Evolutionary conservation across 768 basidiomycete species (phyloP).

Genomic region (Lactifluus echinatus): DNA sequence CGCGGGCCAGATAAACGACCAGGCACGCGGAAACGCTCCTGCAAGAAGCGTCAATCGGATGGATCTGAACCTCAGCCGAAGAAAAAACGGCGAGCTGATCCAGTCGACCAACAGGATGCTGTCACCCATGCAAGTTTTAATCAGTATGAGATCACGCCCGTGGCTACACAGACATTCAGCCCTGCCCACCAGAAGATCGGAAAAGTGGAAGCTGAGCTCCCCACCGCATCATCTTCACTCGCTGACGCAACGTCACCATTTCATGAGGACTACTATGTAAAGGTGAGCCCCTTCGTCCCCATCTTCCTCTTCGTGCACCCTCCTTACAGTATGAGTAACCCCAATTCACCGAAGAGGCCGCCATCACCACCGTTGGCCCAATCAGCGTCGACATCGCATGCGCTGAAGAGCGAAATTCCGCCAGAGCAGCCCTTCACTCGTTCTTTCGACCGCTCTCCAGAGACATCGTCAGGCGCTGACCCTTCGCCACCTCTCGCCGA

Average conservation of each 20-base stretch:
- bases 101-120: slow-evolving; percentile 10
- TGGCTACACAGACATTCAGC: slow-evolving; percentile 6
- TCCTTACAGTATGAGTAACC: background rate
- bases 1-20: slow-evolving; percentile 82
- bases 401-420: slow-evolving; percentile 15
- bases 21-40: slow-evolving; percentile 73
- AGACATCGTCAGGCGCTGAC: slow-evolving; percentile 5
- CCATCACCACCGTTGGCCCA: slow-evolving; percentile 9
- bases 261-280: slow-evolving; percentile 16
- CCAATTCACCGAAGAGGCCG: slow-evolving; percentile 12
- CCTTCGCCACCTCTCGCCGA: slow-evolving; percentile 16
- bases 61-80: slow-evolving; percentile 34
- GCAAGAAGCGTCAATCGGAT: slow-evolving; percentile 66
- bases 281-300: background rate
- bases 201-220: slow-evolving; percentile 7
- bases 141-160: slow-evolving; percentile 12
- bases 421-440: slow-evolving; percentile 25
- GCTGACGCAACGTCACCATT: background rate
- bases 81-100: slow-evolving; percentile 29
- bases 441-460: slow-evolving; percentile 19
- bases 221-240: slow-evolving; percentile 1
- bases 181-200: slow-evolving; percentile 1
- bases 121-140: background rate
- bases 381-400: slow-evolving; percentile 11
- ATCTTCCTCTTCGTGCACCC: background rate